Conservation (phyloP, 495 filamentous ascomycete genomes). For the Schizothecium vesticola region DNA sequence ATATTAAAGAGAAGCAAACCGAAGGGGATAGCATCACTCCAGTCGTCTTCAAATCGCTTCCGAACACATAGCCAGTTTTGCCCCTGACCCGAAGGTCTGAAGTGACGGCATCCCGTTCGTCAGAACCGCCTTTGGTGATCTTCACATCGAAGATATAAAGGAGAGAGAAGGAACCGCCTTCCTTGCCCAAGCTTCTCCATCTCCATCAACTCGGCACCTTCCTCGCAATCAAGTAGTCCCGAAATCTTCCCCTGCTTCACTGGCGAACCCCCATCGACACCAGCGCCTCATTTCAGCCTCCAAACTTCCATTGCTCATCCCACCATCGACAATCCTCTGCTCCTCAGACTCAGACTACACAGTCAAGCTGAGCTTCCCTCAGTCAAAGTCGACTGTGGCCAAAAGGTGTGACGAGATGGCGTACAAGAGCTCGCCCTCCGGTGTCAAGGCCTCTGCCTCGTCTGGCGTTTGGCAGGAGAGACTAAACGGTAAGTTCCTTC, state of each 20-base stretch:
- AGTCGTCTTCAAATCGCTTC: constrained; percentile 35
- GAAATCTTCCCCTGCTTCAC: not conserved
- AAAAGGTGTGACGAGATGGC: constrained; percentile 14
- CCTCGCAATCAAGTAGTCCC: not conserved
- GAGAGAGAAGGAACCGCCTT: not conserved
- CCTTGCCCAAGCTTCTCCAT: not conserved
- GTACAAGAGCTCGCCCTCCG: constrained; percentile 9
- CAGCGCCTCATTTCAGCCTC: not conserved
- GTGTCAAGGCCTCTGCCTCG: not conserved
- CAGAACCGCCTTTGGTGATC: not conserved
- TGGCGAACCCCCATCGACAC: not conserved
- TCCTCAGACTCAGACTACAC: not conserved
- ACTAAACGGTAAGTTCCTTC: constrained; percentile 22
- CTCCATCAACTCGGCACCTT: not conserved
- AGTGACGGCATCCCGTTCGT: not conserved
- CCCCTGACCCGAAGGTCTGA: constrained; percentile 14
- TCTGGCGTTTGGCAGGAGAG: constrained; percentile 22
- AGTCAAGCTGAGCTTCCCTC: constrained; percentile 1
- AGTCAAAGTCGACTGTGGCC: not conserved
- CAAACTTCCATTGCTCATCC: not conserved
- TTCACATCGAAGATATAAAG: constrained; percentile 9
- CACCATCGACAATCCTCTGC: not conserved
- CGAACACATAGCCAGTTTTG: constrained; percentile 38
- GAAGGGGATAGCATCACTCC: constrained; percentile 15
- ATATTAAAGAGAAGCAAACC: constrained; percentile 13